Conservation (phyloP, 192 early-diverging fungal genomes). For the Coemansia sp. region DNA sequence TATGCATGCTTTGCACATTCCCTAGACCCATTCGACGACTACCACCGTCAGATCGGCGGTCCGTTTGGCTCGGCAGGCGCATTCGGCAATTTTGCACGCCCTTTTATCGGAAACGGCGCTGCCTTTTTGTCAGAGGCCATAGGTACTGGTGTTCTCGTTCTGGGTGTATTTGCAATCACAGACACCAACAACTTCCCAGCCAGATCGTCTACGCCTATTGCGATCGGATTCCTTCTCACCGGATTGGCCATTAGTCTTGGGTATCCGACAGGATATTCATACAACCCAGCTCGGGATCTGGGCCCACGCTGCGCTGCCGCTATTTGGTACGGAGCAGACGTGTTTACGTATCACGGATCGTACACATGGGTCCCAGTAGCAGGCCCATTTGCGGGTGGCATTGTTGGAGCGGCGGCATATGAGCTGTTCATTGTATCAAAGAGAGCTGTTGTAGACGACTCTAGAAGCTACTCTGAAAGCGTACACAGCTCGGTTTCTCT, state of each 20-base stretch:
- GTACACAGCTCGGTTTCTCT: constrained; percentile 32
- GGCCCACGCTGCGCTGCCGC: constrained; percentile 70
- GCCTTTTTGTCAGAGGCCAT: constrained; percentile 59
- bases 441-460: constrained; percentile 30
- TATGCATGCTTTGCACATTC: constrained; percentile 53
- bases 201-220: constrained; percentile 54
- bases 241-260: constrained; percentile 60
- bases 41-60: constrained; percentile 41
- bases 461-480: constrained; percentile 23
- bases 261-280: constrained; percentile 61
- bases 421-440: constrained; percentile 58
- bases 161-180: constrained; percentile 60
- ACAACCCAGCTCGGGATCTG: constrained; percentile 78
- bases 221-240: constrained; percentile 61
- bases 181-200: constrained; percentile 60
- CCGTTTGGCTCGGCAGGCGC: constrained; percentile 47
- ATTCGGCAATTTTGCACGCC: constrained; percentile 52
- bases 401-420: constrained; percentile 60
- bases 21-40: constrained; percentile 50
- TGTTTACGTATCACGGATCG: constrained; percentile 64
- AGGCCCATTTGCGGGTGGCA: constrained; percentile 62
- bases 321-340: constrained; percentile 66
- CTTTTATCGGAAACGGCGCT: constrained; percentile 55
- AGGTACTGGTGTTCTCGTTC: constrained; percentile 63
- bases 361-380: constrained; percentile 75